Base-by-base conservation (phyloP, 345 rosid genomes). In the Arabis alpina region DNA sequence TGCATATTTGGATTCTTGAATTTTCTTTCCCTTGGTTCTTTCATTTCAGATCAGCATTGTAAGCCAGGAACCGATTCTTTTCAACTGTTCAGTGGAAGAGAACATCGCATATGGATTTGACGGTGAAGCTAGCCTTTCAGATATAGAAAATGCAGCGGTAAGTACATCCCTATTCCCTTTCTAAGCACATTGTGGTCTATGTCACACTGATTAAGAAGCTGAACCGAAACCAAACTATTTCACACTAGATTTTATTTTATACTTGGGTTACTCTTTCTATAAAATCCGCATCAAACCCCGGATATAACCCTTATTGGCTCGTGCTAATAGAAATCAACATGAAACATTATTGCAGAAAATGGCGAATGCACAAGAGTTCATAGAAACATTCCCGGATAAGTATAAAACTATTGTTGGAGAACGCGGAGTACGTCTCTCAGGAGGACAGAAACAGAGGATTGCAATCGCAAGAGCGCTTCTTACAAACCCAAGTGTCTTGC, bases 311-410 rank as follows among this genome's bases (percentile, higher is more conserved):
- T 36, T 36, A 8, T 8, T 8, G 40, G 40, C 2, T 1, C 7
- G 3, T 49, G 45, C 69, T 65, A 10, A 52, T 51, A 2, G 39
- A 27, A n/a, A 13, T 6, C 5, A 5, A 63, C 8, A 48, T 42
- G 54, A 45, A 63, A 41, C 8, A 3, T 45, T 64, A 19, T 66
- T 58, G 60, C 73, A 93, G 98, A 93, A 82, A 87, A 89, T 93
- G 98, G 94, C 97, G 10, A 93, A 91, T 71, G 98, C 98, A 5
- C 93, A 91, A 12, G 96, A 89, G 6, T 93, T 93, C 81, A 81
- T 93, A 45, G 85, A 84, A 40, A 83, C 79, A 6, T 89, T 91
- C 68, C 93, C 97, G 0, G 97, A 93, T 8, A 89, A 89, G 59
- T 93, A 84, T 70, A 68, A 85, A 61, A 91, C 98, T 0, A 51